Evolutionary conservation across 2,329 filamentous ascomycete species (phyloP).

Genomic region (Cordyceps tenuipes): DNA sequence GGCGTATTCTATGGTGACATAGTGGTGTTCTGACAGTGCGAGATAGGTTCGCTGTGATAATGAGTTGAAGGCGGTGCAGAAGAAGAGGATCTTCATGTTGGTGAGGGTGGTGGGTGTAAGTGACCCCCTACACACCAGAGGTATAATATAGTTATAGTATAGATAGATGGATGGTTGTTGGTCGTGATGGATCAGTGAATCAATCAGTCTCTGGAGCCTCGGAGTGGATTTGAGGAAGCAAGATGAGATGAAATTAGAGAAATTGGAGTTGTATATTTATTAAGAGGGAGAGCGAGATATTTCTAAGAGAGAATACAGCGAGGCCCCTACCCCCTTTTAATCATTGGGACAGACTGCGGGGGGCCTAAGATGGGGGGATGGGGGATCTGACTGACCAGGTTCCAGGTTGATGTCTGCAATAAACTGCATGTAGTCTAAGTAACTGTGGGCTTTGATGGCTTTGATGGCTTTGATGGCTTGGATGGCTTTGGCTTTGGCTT

Average conservation of each 20-base stretch:
- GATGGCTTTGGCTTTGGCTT: too few relatives aligned
- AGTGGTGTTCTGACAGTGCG: conserved; percentile 26
- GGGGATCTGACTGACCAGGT: too few relatives aligned
- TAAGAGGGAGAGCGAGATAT: too few relatives aligned
- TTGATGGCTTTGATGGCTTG: background rate
- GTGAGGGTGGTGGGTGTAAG: background rate
- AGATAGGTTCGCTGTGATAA: conserved; percentile 32
- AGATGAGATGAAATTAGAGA: background rate
- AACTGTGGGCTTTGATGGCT: background rate
- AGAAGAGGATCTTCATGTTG: conserved; percentile 32
- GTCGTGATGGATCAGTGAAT: background rate
- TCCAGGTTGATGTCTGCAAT: too few relatives aligned
- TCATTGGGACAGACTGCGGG: background rate
- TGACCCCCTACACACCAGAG: background rate
- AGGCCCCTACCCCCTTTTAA: background rate
- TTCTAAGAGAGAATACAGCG: too few relatives aligned
- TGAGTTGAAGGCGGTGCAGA: conserved; percentile 38
- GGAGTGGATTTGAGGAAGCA: background rate
- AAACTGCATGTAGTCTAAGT: too few relatives aligned
- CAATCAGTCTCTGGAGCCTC: background rate
- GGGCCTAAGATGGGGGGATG: background rate
- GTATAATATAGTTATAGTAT: too few relatives aligned
- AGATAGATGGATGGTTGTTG: too few relatives aligned
- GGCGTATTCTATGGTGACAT: conserved; percentile 32
- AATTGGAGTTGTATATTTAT: background rate